Evolutionary conservation across 2,329 filamentous ascomycete genomes (phyloP), one percentile per base, ranked within the genome.

Genomic region (Ophiostoma sp.): DNA sequence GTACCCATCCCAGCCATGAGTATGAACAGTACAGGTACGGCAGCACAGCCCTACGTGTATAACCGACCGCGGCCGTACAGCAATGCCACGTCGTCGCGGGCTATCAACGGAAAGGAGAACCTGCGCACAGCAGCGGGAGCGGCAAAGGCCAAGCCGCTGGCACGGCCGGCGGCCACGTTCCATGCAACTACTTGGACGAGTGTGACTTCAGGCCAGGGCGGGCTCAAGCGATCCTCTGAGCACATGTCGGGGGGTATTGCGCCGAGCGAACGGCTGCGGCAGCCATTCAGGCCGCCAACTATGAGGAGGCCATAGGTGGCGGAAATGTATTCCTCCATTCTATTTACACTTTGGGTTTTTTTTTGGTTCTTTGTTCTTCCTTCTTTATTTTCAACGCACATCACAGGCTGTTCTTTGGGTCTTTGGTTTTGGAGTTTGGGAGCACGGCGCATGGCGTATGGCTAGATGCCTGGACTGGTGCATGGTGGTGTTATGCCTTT

Each of bases 271-370:
- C 81, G 80, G 73, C 75, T 87, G 67, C 80, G 80, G 69, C 86
- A 83, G 75, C 86, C 86, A 6, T 88, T 87, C 71, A 87, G 85
- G 77, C 84, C 83, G 62, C 78, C 87, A 74, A 87, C 84, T 13
- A 83, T 87, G 27, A 84, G 82, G 71, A 80, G 83, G 67, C 60
- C 66, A 15, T 70, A 41, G 20, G 20, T 1, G 35, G n/a, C 23
- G 7, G 8, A 62, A 15, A 13, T 41, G 39, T 41, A 13, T 41
- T 41, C 13, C 4, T 41, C 4, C 2, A 2, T 41, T 41, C 39
- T 11, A 13, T 41, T 41, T 41, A 31, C 27, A 31, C 1, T 15
- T 2, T 35, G 27, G 27, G 27, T 5, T 35, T 4, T 33, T n/a
- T 8, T n/a, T 64, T n/a, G 33, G 13, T 64, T 4, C 7, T 4